phyloP scores from a whole-genome alignment of 768 basidiomycete genomes.

The Gloeostereum incarnatum region DNA sequence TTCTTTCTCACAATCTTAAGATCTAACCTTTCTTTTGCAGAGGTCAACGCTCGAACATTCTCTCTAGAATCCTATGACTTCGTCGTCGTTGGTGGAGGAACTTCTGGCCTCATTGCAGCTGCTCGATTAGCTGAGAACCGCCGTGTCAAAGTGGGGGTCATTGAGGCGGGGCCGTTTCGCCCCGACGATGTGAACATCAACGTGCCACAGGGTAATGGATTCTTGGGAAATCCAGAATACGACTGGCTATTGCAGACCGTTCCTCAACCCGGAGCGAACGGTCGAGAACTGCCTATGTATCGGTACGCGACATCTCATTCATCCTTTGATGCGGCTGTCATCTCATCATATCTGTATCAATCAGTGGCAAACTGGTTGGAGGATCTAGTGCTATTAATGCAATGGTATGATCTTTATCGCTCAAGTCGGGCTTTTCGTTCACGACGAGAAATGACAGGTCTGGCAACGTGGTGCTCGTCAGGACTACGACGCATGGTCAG shows the following conservation, averaged over 20 bases:
- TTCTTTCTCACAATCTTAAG: too few relatives aligned
- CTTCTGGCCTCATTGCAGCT: conserved; percentile 23
- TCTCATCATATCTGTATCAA: background rate
- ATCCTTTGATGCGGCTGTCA: background rate
- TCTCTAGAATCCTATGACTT: conserved; percentile 26
- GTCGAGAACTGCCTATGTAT: background rate
- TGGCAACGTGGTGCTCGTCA: conserved; percentile 19
- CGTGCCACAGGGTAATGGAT: conserved; percentile 1
- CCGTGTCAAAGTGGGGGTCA: conserved; percentile 25
- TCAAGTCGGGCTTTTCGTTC: too few relatives aligned
- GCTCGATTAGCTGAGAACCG: conserved; percentile 25
- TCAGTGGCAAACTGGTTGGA: conserved; percentile 23
- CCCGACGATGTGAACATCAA: background rate
- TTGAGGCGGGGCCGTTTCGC: conserved; percentile 35
- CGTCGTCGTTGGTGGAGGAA: conserved; percentile 33
- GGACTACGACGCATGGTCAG: conserved; percentile 22
- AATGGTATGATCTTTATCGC: too few relatives aligned
- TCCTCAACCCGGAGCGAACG: conserved; percentile 3
- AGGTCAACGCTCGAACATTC: too few relatives aligned
- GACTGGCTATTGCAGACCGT: conserved; percentile 4
- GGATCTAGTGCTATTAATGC: conserved; percentile 39
- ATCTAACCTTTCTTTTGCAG: too few relatives aligned
- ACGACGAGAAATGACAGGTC: too few relatives aligned
- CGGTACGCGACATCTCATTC: background rate
- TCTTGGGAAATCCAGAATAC: conserved; percentile 4